Base-by-base conservation (phyloP, 139 green algal species). In the Ettlia oleoabundans region DNA sequence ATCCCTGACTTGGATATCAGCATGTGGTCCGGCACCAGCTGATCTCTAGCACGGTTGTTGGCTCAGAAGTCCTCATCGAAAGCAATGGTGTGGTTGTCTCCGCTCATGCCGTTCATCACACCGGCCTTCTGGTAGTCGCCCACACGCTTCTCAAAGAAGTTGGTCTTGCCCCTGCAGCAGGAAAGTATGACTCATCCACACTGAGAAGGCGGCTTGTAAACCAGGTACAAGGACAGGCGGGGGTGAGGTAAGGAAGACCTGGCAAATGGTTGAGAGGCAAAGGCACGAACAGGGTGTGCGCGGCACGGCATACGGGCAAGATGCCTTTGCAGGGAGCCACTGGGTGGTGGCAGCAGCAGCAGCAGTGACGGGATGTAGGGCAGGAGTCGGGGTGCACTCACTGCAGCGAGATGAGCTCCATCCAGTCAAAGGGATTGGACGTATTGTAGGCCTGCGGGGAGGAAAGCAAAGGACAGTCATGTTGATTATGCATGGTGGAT, bases 61-160 rank as follows among this genome's bases (percentile, higher is more conserved):
- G 18, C 55, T 76, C 69, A 98, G 82, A 98, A 98, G 85, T 98
- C 94, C 71, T 95, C 93, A 65, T 97, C 91, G 42, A 96, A 92
- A 58, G 91, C 89, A 66, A 98, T 93, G 70, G 79, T 78, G 76
- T 93, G 85, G 68, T 88, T 84, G 76, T 43, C 66, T 41, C 80
- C 85, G 35, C 67, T 38, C 26, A 95, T 75, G 32, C 86, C 83
- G 7, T 74, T 64, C 95, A 98, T 97, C 26, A 98, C 95, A 28
- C 94, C 93, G 0, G 91, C 90, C 88, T 96, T 97, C 84, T 98
- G 95, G 90, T 98, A 99, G 32, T 98, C 93, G 13, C 92, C 93
- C 41, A 98, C 95, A 32, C 95, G 91, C 88, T 96, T 96, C 90
- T 98, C 96, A 82, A 98, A 98, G 85, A 99, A 98, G 90, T 98